Conservation (phyloP, 331 rosid species). For the Arachis monticola region DNA sequence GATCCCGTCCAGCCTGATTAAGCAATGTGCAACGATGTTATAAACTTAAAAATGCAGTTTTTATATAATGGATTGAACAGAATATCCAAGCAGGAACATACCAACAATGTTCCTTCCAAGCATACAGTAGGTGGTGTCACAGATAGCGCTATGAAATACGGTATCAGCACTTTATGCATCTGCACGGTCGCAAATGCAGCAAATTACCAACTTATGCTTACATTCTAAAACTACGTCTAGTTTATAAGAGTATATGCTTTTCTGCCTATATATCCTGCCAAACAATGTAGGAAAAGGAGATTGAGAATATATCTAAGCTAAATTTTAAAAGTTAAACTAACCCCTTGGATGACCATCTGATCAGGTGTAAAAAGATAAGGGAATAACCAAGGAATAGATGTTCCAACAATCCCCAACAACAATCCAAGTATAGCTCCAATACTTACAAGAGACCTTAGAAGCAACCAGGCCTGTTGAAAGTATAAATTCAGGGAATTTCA, state of each 20-base stretch:
- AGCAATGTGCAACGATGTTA: conserved; percentile 1
- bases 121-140: conserved; percentile 79
- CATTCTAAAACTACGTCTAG: conserved; percentile 17
- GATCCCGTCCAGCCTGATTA: conserved; percentile 91
- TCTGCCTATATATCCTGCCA: background rate
- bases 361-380: conserved; percentile 80
- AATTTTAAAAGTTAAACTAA: conserved; percentile 39
- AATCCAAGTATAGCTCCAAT: conserved; percentile 74
- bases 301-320: conserved; percentile 8
- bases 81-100: conserved; percentile 41
- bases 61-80: background rate
- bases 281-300: conserved; percentile 5
- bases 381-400: conserved; percentile 74
- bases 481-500: background rate
- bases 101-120: conserved; percentile 95
- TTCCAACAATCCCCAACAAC: conserved; percentile 73
- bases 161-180: conserved; percentile 89
- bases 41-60: conserved; percentile 4
- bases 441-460: conserved; percentile 75
- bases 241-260: background rate
- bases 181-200: conserved; percentile 45
- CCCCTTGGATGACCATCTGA: conserved; percentile 75
- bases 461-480: conserved; percentile 64
- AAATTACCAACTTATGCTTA: background rate
- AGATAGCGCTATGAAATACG: conserved; percentile 60